Evolutionary conservation across 2,329 filamentous ascomycete species (phyloP).

Genomic region (Chrysoporthe deuterocubensis): DNA sequence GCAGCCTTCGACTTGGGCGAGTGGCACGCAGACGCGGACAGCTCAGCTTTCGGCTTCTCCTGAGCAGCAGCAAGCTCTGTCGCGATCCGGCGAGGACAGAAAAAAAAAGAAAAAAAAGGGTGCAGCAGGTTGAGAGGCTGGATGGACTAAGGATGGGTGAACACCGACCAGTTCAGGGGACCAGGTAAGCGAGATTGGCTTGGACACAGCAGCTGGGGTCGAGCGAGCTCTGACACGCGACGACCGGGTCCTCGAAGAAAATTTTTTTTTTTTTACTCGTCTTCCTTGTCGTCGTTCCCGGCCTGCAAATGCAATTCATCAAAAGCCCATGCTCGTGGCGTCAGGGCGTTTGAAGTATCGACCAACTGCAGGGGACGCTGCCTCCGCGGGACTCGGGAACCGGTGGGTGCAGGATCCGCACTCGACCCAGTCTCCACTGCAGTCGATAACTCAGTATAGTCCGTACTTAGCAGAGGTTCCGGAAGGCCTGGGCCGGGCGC

Average conservation of each 20-base stretch:
- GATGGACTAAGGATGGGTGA: constrained; percentile 12
- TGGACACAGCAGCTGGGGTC: constrained; percentile 23
- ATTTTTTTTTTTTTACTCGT: constrained; percentile 17
- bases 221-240: constrained; percentile 16
- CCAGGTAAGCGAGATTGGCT: constrained; percentile 28
- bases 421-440: constrained; percentile 19
- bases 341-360: constrained; percentile 7
- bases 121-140: not conserved
- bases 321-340: constrained; percentile 14
- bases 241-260: constrained; percentile 19
- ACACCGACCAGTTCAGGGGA: constrained; percentile 24
- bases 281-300: constrained; percentile 16
- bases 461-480: not conserved
- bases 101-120: not conserved
- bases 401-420: constrained; percentile 16
- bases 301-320: constrained; percentile 20
- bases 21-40: not conserved
- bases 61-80: not conserved
- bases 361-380: constrained; percentile 14
- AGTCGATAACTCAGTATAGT: not conserved
- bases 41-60: not conserved
- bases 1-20: constrained; percentile 3
- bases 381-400: constrained; percentile 14
- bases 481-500: constrained; percentile 21
- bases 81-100: not conserved